Percentiles rank a stretch among this genome's conserved stretches.
Evolutionary conservation across 106 monocot genomes (phyloP).

Genomic region (Dactylorhiza incarnata): DNA sequence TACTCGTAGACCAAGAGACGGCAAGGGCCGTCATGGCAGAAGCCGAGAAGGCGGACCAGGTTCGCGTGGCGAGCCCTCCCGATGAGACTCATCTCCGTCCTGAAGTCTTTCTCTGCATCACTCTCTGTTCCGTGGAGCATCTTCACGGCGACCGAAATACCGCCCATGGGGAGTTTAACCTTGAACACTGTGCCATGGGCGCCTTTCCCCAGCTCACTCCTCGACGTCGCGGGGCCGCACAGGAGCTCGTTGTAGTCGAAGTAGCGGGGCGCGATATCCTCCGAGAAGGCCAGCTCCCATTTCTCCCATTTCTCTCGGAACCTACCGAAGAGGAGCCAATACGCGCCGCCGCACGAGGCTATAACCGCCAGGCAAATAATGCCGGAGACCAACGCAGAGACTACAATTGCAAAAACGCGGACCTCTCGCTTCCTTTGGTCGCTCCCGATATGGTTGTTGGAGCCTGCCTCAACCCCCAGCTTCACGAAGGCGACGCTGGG

Average conservation of each 20-base stretch:
- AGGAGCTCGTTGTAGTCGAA: conserved; percentile 23
- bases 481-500: not conserved
- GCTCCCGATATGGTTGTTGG: not conserved
- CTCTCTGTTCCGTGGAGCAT: not conserved
- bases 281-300: not conserved
- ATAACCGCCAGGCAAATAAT: not conserved
- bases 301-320: not conserved
- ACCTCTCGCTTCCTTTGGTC: not conserved
- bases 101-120: not conserved
- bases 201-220: conserved; percentile 23
- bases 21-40: not conserved
- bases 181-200: conserved; percentile 21
- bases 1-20: not conserved
- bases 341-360: not conserved
- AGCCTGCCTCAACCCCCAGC: not conserved
- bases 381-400: not conserved
- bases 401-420: not conserved
- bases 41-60: not conserved
- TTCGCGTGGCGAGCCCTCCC: not conserved
- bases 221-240: conserved; percentile 2
- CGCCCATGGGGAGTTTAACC: conserved; percentile 1
- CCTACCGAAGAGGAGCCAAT: not conserved
- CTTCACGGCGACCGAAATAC: not conserved
- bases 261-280: conserved; percentile 4
- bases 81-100: conserved; percentile 3